phyloP scores from a whole-genome alignment of 2,329 filamentous ascomycete species.

The Monilinia aucupariae region DNA sequence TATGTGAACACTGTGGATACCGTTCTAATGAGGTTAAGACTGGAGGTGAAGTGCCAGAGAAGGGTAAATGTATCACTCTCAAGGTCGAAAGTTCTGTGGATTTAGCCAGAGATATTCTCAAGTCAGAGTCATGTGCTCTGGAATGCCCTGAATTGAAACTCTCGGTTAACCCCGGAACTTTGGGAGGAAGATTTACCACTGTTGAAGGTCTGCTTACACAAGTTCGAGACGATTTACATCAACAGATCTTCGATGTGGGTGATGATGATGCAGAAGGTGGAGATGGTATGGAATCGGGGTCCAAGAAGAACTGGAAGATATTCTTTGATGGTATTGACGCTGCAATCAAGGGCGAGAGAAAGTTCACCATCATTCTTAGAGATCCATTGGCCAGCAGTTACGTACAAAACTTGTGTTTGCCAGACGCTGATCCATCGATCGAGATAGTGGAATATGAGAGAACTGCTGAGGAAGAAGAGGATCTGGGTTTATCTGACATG shows the following conservation, averaged over 20 bases:
- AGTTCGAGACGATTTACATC: constrained; percentile 81
- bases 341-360: constrained; percentile 73
- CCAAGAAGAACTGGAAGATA: constrained; percentile 66
- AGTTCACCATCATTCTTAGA: constrained; percentile 76
- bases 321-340: constrained; percentile 75
- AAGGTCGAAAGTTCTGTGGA: constrained; percentile 65
- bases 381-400: constrained; percentile 92
- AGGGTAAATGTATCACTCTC: constrained; percentile 78
- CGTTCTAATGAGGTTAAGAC: constrained; percentile 97
- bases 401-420: constrained; percentile 82
- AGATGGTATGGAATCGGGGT: constrained; percentile 65
- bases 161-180: constrained; percentile 83
- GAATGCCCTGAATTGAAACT: constrained; percentile 83
- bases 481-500: constrained; percentile 87
- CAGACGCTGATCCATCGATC: constrained; percentile 71
- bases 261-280: constrained; percentile 54
- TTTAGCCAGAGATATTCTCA: constrained; percentile 87
- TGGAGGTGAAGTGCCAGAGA: constrained; percentile 81
- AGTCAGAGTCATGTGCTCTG: constrained; percentile 86
- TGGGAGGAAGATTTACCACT: constrained; percentile 94
- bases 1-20: constrained; percentile 88
- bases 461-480: constrained; percentile 88
- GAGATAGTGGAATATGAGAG: constrained; percentile 75
- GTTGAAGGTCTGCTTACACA: constrained; percentile 91
- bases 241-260: constrained; percentile 76